These are phyloP conservation scores for Didymosphaeria variabile DNA, from an alignment of 2,329 filamentous ascomycete genomes.

Conservation along the genomic window DNA sequence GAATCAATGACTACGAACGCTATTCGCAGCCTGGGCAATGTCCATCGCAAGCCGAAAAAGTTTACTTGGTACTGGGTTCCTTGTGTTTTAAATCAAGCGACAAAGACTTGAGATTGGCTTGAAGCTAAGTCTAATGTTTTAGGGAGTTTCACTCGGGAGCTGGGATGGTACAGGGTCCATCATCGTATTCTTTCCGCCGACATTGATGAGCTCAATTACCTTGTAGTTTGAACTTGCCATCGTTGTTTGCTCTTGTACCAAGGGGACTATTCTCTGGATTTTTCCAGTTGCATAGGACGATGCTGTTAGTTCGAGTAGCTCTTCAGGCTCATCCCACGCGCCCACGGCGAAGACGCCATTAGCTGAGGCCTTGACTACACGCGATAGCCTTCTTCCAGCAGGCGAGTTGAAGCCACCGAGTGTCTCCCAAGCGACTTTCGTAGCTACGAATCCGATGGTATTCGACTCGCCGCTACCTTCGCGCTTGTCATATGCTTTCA, in stretches of 20 bases:
- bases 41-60: background rate
- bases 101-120: background rate
- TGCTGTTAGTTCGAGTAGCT: background rate
- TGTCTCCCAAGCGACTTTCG: conserved; percentile 37
- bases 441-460: conserved; percentile 36
- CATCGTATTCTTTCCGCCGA: conserved; percentile 4
- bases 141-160: background rate
- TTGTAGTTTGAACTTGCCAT: background rate
- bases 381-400: conserved; percentile 32
- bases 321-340: conserved; percentile 18
- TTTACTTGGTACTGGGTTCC: background rate
- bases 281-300: background rate
- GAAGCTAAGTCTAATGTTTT: background rate
- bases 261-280: background rate
- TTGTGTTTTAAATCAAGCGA: background rate
- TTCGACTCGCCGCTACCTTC: conserved; percentile 30
- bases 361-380: conserved; percentile 19
- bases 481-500: conserved; percentile 29
- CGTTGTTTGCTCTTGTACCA: background rate
- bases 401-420: conserved; percentile 34
- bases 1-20: no score
- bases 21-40: background rate
- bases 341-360: conserved; percentile 24
- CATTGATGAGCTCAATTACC: conserved; percentile 9
- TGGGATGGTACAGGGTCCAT: background rate